Conservation (phyloP, 192 early-diverging fungal genomes). For the Mortierella hygrophila region DNA sequence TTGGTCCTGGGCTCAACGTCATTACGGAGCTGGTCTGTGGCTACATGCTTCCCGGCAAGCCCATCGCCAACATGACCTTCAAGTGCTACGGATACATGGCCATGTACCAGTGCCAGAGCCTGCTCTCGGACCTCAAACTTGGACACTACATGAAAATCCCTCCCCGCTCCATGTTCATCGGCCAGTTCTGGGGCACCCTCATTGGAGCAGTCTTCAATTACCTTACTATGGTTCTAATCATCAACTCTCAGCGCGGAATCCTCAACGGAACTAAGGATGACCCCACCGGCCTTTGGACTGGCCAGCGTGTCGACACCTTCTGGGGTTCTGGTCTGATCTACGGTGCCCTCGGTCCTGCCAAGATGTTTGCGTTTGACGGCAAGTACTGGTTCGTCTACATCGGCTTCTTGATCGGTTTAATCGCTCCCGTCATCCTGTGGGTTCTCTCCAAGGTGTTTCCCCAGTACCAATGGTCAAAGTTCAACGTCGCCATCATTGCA, state of each 20-base stretch:
- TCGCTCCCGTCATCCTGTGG: conserved; percentile 45
- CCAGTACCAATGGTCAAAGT: conserved; percentile 42
- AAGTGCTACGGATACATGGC: conserved; percentile 69
- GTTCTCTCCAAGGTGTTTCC: conserved; percentile 54
- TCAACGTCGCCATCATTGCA: conserved; percentile 70
- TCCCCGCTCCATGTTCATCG: conserved; percentile 73
- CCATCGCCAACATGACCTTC: conserved; percentile 69
- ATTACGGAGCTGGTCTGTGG: conserved; percentile 73
- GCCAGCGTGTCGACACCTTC: conserved; percentile 66
- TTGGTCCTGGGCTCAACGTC: conserved; percentile 65
- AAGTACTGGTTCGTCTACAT: conserved; percentile 54
- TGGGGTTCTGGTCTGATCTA: conserved; percentile 74
- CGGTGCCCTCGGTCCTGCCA: conserved; percentile 77
- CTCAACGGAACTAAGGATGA: conserved; percentile 43
- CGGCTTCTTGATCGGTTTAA: conserved; percentile 53
- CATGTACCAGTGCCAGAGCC: conserved; percentile 76
- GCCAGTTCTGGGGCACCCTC: conserved; percentile 71
- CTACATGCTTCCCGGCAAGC: conserved; percentile 66
- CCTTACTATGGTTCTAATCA: conserved; percentile 54
- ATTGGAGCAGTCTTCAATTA: conserved; percentile 62
- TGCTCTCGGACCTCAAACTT: conserved; percentile 81
- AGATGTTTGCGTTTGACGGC: conserved; percentile 66
- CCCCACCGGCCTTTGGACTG: conserved; percentile 64
- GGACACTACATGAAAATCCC: conserved; percentile 83
- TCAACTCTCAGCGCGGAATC: conserved; percentile 36